These are phyloP conservation scores for Durusdinium trenchii DNA, from an alignment of 73 alveolate species.

Conservation along the genomic window DNA sequence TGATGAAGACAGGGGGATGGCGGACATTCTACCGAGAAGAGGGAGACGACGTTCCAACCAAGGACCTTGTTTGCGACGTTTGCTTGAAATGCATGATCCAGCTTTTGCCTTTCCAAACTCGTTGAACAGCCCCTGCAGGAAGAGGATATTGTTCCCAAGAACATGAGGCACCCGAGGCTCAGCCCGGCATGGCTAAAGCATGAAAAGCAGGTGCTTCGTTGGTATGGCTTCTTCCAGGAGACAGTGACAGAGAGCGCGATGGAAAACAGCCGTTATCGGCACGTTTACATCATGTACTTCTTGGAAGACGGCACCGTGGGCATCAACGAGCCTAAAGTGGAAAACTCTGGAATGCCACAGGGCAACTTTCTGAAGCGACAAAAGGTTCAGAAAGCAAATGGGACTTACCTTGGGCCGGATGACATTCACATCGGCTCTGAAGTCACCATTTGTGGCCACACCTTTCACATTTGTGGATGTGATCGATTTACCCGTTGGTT, in stretches of 20 bases:
- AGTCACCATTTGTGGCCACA: slow-evolving; percentile 34
- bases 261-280: slow-evolving; percentile 89
- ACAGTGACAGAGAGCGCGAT: slow-evolving; percentile 66
- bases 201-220: slow-evolving; percentile 94
- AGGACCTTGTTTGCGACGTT: too few species aligned
- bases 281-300: slow-evolving; percentile 74
- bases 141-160: slow-evolving; percentile 77
- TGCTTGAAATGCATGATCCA: too few species aligned
- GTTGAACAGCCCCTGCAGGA: not conserved
- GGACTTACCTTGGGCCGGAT: slow-evolving; percentile 40
- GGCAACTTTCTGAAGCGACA: slow-evolving; percentile 70
- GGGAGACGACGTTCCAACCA: not conserved
- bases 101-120: not conserved
- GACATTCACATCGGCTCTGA: slow-evolving; percentile 53
- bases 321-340: slow-evolving; percentile 95
- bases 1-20: slow-evolving; percentile 50
- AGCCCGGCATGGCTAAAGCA: slow-evolving; percentile 95
- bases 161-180: slow-evolving; percentile 90
- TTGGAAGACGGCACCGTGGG: slow-evolving; percentile 91
- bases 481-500: slow-evolving; percentile 95
- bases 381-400: slow-evolving; percentile 47
- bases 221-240: slow-evolving; percentile 95
- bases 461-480: slow-evolving; percentile 91
- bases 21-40: slow-evolving; percentile 56
- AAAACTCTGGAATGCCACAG: slow-evolving; percentile 84